Evolutionary conservation across 2,329 filamentous ascomycete species (phyloP).

Genomic region (Didymella segeticola): DNA sequence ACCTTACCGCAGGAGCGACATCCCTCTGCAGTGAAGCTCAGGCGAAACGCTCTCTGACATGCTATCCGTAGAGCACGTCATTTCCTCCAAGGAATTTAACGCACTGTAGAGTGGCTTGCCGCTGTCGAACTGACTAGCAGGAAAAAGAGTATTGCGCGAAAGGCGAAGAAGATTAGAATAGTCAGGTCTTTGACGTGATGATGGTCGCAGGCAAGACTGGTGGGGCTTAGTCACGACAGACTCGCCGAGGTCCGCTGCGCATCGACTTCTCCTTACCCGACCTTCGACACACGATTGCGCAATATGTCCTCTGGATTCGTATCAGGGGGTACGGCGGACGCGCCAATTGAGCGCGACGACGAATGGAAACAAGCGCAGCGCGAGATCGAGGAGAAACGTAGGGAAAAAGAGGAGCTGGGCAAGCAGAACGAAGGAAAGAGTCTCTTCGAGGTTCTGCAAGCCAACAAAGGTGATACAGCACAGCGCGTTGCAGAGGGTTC

Average conservation of each 20-base stretch:
- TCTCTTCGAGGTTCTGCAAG: slow-evolving; percentile 77
- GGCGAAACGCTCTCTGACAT: neutral
- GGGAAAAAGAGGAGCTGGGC: slow-evolving; percentile 60
- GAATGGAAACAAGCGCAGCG: slow-evolving; percentile 72
- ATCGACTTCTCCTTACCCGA: neutral
- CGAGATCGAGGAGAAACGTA: slow-evolving; percentile 68
- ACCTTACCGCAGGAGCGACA: no score
- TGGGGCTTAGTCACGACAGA: slow-evolving; percentile 10
- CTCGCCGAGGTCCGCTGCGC: slow-evolving; percentile 5
- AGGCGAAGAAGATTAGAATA: neutral
- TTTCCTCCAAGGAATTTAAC: no score
- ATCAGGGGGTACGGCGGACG: slow-evolving; percentile 57
- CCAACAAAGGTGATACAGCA: slow-evolving; percentile 72
- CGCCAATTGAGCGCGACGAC: slow-evolving; percentile 52
- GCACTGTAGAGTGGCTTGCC: no score
- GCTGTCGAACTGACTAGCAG: neutral
- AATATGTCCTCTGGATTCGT: slow-evolving; percentile 59
- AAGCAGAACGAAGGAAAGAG: slow-evolving; percentile 63
- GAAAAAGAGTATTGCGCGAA: neutral
- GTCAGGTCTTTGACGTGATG: neutral
- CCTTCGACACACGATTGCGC: neutral
- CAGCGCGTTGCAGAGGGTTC: neutral
- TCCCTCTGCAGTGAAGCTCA: neutral
- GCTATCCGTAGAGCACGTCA: no score
- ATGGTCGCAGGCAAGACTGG: neutral